Evolutionary conservation across 1,139 yeast species (phyloP).

Genomic region (Kurtzmaniella quercitrusa): DNA sequence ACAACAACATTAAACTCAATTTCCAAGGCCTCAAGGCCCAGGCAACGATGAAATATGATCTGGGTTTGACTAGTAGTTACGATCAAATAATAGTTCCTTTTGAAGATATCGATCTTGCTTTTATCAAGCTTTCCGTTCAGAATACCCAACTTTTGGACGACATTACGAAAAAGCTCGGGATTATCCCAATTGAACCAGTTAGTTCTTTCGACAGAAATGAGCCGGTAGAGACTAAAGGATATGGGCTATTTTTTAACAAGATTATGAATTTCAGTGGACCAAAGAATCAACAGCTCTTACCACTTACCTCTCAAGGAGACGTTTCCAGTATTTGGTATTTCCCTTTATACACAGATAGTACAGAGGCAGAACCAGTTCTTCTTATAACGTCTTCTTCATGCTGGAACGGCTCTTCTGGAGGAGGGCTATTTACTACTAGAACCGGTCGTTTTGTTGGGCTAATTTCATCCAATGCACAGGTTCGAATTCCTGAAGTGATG

Average conservation of each 20-base stretch:
- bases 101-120: constrained; percentile 32
- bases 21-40: neutral
- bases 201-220: constrained; percentile 22
- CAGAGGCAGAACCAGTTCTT: constrained; percentile 25
- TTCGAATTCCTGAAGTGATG: constrained; percentile 16
- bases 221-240: constrained; percentile 48
- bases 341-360: constrained; percentile 9
- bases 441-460: constrained; percentile 43
- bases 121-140: constrained; percentile 20
- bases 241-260: constrained; percentile 45
- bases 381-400: constrained; percentile 57
- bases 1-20: constrained; percentile 1
- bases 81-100: constrained; percentile 24
- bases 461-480: constrained; percentile 60
- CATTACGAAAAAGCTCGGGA: neutral
- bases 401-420: constrained; percentile 80
- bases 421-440: constrained; percentile 47
- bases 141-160: constrained; percentile 9
- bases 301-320: constrained; percentile 45
- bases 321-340: constrained; percentile 25
- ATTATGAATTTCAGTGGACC: neutral
- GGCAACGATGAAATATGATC: constrained; percentile 5
- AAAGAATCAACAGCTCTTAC: constrained; percentile 19
- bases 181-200: constrained; percentile 1
- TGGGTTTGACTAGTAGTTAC: constrained; percentile 7